phyloP scores from a whole-genome alignment of 1,284 basidiomycete species.

The Fomes fomentarius region DNA sequence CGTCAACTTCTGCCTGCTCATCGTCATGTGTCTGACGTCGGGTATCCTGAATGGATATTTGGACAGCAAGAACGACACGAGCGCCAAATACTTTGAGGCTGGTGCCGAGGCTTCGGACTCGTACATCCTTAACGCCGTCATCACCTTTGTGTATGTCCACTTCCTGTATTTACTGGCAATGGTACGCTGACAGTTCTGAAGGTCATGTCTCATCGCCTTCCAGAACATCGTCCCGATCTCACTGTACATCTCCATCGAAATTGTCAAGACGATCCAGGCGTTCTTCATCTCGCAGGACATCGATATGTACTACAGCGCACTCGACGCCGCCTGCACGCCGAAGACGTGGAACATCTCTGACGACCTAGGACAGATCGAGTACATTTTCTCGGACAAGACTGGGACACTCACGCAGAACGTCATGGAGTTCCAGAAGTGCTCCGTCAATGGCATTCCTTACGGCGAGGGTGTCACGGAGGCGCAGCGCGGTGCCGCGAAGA shows the following conservation, averaged over 20 bases:
- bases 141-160: constrained; percentile 84
- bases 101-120: constrained; percentile 66
- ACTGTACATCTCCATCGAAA: constrained; percentile 96
- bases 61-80: constrained; percentile 66
- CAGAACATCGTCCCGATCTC: constrained; percentile 99
- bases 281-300: constrained; percentile 97
- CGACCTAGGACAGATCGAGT: constrained; percentile 97
- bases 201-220: constrained; percentile 90
- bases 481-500: constrained; percentile 88
- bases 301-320: constrained; percentile 94
- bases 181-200: constrained; percentile 32
- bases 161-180: not conserved
- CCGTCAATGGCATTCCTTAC: constrained; percentile 82
- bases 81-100: constrained; percentile 74
- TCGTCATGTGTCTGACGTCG: constrained; percentile 77
- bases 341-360: constrained; percentile 99
- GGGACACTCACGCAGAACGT: constrained; percentile 95
- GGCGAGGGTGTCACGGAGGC: constrained; percentile 96
- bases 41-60: constrained; percentile 79
- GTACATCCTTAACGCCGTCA: constrained; percentile 75
- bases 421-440: constrained; percentile 99
- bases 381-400: constrained; percentile 98
- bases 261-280: constrained; percentile 97
- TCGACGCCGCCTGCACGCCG: constrained; percentile 88
- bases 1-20: constrained; percentile 88